Evolutionary conservation across 1,139 yeast genomes (phyloP).

Genomic region (Hansenula sp.): DNA sequence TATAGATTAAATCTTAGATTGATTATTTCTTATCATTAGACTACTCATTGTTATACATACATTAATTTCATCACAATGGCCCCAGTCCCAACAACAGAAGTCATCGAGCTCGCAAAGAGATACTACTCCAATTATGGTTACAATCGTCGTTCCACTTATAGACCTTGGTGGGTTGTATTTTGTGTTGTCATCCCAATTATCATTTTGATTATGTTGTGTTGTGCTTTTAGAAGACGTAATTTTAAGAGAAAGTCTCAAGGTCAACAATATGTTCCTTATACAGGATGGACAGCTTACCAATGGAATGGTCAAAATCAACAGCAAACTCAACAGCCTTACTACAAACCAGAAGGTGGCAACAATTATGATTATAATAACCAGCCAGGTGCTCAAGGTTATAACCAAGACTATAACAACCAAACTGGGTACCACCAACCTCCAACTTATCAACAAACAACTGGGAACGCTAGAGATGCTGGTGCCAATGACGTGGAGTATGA

Average conservation of each 20-base stretch:
- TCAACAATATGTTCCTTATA: constrained; percentile 16
- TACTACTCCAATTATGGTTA: not conserved
- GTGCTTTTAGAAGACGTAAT: constrained; percentile 2
- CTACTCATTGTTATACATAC: not conserved
- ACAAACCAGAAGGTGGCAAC: constrained; percentile 1
- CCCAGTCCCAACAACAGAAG: not conserved
- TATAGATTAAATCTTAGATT: too few species aligned
- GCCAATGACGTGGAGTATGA: constrained; percentile 2
- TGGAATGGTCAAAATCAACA: constrained; percentile 3
- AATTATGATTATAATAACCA: constrained; percentile 1
- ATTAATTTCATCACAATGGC: constrained; percentile 1
- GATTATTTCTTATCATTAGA: too few species aligned
- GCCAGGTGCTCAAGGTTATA: constrained; percentile 1
- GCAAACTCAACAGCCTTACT: constrained; percentile 8
- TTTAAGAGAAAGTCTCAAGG: constrained; percentile 13
- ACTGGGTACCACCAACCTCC: constrained; percentile 5
- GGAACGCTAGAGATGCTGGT: not conserved
- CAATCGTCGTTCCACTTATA: not conserved
- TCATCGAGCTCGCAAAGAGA: not conserved
- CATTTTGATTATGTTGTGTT: not conserved
- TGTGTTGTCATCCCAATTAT: constrained; percentile 2
- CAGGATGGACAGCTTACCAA: constrained; percentile 20
- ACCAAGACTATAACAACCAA: constrained; percentile 1
- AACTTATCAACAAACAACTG: constrained; percentile 2
- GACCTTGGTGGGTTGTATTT: constrained; percentile 6